Evolutionary conservation across 2,329 filamentous ascomycete genomes (phyloP).

Genomic region (Paraphoma sp.): DNA sequence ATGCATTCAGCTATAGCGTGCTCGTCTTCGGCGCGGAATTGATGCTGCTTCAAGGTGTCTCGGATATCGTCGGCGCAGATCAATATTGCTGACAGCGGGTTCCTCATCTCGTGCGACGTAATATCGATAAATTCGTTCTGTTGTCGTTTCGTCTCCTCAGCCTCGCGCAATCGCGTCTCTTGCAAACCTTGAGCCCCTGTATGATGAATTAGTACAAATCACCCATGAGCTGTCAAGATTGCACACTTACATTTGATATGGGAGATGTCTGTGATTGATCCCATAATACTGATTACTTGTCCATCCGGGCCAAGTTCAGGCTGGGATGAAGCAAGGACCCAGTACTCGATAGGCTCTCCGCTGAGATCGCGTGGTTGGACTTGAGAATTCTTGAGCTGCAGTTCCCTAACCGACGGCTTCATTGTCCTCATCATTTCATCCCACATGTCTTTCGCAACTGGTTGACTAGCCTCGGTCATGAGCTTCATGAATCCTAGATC

Average conservation of each 20-base stretch:
- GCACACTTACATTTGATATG: slow-evolving; percentile 29
- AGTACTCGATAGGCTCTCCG: slow-evolving; percentile 52
- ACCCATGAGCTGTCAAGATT: not conserved
- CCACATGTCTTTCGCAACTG: slow-evolving; percentile 49
- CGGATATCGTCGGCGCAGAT: slow-evolving; percentile 44
- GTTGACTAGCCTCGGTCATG: slow-evolving; percentile 46
- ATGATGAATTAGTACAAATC: not conserved
- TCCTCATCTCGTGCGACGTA: slow-evolving; percentile 46
- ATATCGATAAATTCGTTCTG: slow-evolving; percentile 48
- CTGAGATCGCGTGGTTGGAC: slow-evolving; percentile 42
- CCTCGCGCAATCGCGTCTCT: slow-evolving; percentile 33
- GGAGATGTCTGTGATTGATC: slow-evolving; percentile 41
- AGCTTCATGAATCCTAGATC: slow-evolving; percentile 54
- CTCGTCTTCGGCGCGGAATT: slow-evolving; percentile 21
- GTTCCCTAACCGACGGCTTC: slow-evolving; percentile 50
- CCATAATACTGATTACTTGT: slow-evolving; percentile 37
- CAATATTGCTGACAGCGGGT: slow-evolving; percentile 41
- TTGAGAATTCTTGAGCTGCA: slow-evolving; percentile 50
- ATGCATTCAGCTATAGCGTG: slow-evolving; percentile 29
- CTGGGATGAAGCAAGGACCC: slow-evolving; percentile 49
- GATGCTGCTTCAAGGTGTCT: slow-evolving; percentile 28
- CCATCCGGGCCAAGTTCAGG: slow-evolving; percentile 35
- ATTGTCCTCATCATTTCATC: slow-evolving; percentile 42
- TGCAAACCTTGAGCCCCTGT: slow-evolving; percentile 41
- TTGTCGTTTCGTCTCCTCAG: slow-evolving; percentile 41